Conservation (phyloP, 2,329 filamentous ascomycete genomes). For the Massarina eburnea region DNA sequence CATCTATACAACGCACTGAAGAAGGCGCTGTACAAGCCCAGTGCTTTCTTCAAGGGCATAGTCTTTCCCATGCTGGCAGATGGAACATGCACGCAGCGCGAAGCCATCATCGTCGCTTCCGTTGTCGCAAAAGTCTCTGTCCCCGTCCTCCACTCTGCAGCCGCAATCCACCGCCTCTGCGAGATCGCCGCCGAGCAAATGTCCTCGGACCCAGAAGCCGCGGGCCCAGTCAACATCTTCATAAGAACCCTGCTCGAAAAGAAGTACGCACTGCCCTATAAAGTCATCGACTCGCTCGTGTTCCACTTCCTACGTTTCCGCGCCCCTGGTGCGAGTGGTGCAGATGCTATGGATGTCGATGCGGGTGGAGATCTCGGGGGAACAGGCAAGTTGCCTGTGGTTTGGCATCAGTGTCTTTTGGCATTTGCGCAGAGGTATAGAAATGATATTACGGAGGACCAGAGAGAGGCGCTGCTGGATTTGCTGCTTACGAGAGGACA, state of each 20-base stretch:
- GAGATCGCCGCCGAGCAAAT: constrained; percentile 93
- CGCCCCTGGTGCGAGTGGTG: constrained; percentile 63
- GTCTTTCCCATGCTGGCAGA: constrained; percentile 85
- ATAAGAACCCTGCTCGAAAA: constrained; percentile 93
- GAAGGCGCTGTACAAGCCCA: constrained; percentile 89
- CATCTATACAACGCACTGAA: constrained; percentile 94
- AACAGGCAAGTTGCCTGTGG: constrained; percentile 73
- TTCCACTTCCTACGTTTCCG: constrained; percentile 96
- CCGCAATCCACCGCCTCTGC: constrained; percentile 86
- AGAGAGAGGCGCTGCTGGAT: constrained; percentile 87
- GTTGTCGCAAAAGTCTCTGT: constrained; percentile 84
- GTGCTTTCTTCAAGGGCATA: constrained; percentile 95
- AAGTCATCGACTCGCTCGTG: constrained; percentile 90
- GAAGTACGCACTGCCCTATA: constrained; percentile 93
- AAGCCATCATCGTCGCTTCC: constrained; percentile 87
- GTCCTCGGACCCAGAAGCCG: constrained; percentile 77
- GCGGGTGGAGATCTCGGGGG: constrained; percentile 47
- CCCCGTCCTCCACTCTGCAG: constrained; percentile 88
- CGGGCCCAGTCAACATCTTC: constrained; percentile 91
- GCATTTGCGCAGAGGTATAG: constrained; percentile 93
- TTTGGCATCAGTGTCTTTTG: constrained; percentile 94
- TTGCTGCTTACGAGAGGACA: constrained; percentile 83
- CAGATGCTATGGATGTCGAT: constrained; percentile 56
- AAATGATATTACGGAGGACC: constrained; percentile 94
- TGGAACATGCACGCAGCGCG: constrained; percentile 86